Evolutionary conservation across 352 stramenopile genomes (phyloP), one percentile per base, ranked within the genome.

Genomic region (Phytophthora pini): DNA sequence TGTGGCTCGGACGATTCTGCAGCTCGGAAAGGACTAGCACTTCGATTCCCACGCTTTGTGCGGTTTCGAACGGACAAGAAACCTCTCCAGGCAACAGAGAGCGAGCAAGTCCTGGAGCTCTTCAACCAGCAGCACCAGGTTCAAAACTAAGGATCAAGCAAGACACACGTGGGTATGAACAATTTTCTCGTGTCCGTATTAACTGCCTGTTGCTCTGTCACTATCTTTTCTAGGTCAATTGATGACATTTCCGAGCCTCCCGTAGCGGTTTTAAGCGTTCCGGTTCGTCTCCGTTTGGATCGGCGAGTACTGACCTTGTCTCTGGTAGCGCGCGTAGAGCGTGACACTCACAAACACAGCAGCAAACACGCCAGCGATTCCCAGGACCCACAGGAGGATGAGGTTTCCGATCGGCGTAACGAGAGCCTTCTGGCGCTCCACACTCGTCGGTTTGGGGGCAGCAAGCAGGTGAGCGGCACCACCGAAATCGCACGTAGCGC

Each of bases 41-140:
- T 99, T 54, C 94, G 98, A 9, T 99, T 99, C 76, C 98, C 98
- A n/a, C 91, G 98, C 4, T 99, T 99, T 70, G 65, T 99, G 50
- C 90, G 97, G 1, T 74, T 98, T 58, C 88, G 98, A 53, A 74
- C 89, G 0, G 98, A 99, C 80, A 99, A 99, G 73, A 84, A 86
- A 13, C 88, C 93, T 5, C 80, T 98, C 47, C 78, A 99, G 26
- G 97, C 97, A 17, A 99, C 98, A 0, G 95, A 86, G 4, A 95
- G 91, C 48, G 87, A 98, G 26, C 97, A 99, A 74, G 93, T 99
- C 5, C 43, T 74, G 1, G 70, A 86, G 62, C 62, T 92, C 13
- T 94, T 89, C 41, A 50, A 65, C n/a, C 72, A 89, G 46, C 82
- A 90, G 47, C 62, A 66, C 56, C 48, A 68, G n/a, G 61, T 50